These are phyloP conservation scores for Ophiostoma perfectum DNA, from an alignment of 2,329 filamentous ascomycete species.

Conservation along the genomic window DNA sequence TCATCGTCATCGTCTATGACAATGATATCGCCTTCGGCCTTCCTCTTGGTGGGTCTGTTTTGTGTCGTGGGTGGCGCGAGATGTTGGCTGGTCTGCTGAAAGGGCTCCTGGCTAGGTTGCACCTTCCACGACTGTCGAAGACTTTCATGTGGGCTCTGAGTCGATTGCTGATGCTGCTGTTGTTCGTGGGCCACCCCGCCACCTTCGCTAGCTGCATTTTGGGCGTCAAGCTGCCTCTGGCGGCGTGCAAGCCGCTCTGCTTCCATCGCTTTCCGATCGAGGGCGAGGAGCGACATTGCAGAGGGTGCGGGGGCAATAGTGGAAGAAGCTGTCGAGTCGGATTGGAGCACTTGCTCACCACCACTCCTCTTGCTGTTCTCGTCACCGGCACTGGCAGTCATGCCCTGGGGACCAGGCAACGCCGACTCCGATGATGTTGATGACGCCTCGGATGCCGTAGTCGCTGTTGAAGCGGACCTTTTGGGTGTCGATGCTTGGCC, in stretches of 20 bases:
- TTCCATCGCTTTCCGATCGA: constrained; percentile 82
- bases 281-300: constrained; percentile 38
- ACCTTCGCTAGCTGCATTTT: neutral
- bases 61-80: neutral
- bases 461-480: constrained; percentile 3
- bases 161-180: neutral
- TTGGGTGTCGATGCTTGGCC: neutral
- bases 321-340: neutral
- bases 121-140: too few relatives aligned
- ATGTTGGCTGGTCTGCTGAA: neutral
- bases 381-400: neutral
- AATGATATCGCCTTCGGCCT: constrained; percentile 16
- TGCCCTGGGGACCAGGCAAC: too few relatives aligned
- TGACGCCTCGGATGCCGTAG: neutral
- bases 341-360: neutral
- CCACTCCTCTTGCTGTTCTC: neutral
- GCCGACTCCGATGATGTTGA: neutral
- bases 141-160: too few relatives aligned
- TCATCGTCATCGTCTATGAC: constrained; percentile 20
- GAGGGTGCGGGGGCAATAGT: neutral
- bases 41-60: constrained; percentile 18
- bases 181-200: neutral
- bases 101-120: too few relatives aligned
- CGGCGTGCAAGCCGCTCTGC: constrained; percentile 69
- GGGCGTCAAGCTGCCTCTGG: constrained; percentile 45